Percentiles rank a stretch among this genome's conserved stretches.
These are phyloP conservation scores for Fusarium tricinctum DNA, from an alignment of 2,329 filamentous ascomycete species.

Conservation along the genomic window DNA sequence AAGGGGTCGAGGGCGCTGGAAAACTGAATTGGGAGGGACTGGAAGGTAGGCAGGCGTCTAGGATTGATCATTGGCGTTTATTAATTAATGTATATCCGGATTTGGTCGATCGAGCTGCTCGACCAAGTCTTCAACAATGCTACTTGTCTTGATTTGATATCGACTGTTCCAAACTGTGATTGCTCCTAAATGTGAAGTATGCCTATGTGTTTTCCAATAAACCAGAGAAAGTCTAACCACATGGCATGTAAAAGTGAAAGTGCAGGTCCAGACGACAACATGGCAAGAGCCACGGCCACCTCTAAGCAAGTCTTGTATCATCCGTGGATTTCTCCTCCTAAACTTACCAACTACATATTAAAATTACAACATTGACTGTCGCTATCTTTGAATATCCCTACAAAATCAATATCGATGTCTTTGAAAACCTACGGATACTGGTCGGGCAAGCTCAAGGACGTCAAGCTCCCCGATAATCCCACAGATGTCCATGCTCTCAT, in stretches of 20 bases:
- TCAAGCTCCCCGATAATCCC: neutral
- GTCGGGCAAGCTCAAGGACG: constrained; percentile 8
- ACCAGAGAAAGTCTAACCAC: neutral
- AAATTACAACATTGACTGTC: neutral
- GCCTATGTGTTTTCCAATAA: neutral
- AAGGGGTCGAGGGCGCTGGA: constrained; percentile 35
- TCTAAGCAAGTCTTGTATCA: no score
- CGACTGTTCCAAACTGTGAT: neutral
- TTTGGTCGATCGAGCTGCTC: constrained; percentile 43
- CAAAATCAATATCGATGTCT: constrained; percentile 1
- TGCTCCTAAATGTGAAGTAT: neutral
- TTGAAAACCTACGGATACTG: constrained; percentile 2
- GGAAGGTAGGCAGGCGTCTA: constrained; percentile 36
- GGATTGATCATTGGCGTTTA: constrained; percentile 41
- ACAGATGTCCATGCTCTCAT: neutral
- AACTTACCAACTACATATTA: no score
- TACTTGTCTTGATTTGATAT: constrained; percentile 39
- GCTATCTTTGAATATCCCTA: neutral
- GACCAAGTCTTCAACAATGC: constrained; percentile 44
- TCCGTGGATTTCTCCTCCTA: no score
- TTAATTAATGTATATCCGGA: constrained; percentile 47
- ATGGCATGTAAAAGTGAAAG: neutral
- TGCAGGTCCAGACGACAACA: no score
- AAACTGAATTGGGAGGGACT: constrained; percentile 35
- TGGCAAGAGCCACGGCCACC: no score